Evolutionary conservation across 371 early-diverging fungal species (phyloP).

Genomic region (Blyttiomyces sp.): DNA sequence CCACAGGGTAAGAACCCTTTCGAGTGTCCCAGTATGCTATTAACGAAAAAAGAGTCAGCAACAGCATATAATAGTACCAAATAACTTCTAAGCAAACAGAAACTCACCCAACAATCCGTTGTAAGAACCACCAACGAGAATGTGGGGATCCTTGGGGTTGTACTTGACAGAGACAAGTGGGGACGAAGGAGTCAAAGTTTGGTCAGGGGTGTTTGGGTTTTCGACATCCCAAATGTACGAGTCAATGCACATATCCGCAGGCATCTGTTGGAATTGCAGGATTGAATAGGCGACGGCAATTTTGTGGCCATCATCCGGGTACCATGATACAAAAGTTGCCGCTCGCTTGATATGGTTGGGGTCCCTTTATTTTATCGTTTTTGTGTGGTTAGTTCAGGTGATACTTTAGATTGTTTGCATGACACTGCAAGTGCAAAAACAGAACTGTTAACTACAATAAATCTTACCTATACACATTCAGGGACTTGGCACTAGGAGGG

Average conservation of each 20-base stretch:
- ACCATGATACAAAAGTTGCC: slow-evolving; percentile 52
- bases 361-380: slow-evolving; percentile 33
- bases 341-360: slow-evolving; percentile 49
- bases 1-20: slow-evolving; percentile 53
- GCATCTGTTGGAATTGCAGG: slow-evolving; percentile 50
- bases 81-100: not conserved
- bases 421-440: not conserved
- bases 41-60: not conserved
- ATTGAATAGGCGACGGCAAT: slow-evolving; percentile 56
- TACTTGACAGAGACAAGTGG: slow-evolving; percentile 53
- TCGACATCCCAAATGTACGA: slow-evolving; percentile 62
- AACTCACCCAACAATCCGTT: slow-evolving; percentile 50
- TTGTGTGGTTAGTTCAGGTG: no score
- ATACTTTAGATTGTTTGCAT: no score
- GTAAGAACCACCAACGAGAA: slow-evolving; percentile 54
- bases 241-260: slow-evolving; percentile 45
- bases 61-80: not conserved
- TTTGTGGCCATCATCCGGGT: slow-evolving; percentile 57
- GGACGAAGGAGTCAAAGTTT: slow-evolving; percentile 43
- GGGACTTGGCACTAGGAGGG: slow-evolving; percentile 45
- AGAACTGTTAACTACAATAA: not conserved
- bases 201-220: slow-evolving; percentile 54
- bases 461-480: slow-evolving; percentile 50
- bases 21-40: slow-evolving; percentile 56
- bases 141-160: slow-evolving; percentile 60